Evolutionary conservation across 805 yeast genomes (phyloP).

Genomic region (Starmera quercuum): DNA sequence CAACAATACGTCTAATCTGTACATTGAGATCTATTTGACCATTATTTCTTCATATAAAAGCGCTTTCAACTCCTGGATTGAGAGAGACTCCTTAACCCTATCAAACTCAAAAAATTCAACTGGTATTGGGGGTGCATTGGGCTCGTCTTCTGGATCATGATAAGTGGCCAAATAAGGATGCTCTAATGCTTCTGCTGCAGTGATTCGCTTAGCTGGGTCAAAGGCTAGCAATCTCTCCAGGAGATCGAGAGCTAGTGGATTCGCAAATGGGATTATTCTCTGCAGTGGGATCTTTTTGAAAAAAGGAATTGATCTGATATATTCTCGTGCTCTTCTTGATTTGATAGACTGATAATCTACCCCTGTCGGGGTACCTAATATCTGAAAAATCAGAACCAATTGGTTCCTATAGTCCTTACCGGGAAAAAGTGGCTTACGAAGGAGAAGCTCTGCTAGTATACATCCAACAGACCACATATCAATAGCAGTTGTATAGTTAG

Average conservation of each 20-base stretch:
- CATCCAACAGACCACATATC: conserved; percentile 98
- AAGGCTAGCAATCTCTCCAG: conserved; percentile 67
- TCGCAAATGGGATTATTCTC: conserved; percentile 38
- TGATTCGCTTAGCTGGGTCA: conserved; percentile 75
- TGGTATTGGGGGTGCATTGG: conserved; percentile 74
- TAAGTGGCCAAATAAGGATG: conserved; percentile 86
- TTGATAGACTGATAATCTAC: conserved; percentile 72
- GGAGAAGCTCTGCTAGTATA: conserved; percentile 82
- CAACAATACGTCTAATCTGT: too few species aligned
- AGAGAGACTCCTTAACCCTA: conserved; percentile 68
- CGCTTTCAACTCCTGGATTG: conserved; percentile 67
- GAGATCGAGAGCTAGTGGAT: conserved; percentile 63
- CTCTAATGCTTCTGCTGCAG: conserved; percentile 74
- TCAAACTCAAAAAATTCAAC: conserved; percentile 89
- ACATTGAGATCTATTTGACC: conserved; percentile 18
- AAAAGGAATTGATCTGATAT: conserved; percentile 72
- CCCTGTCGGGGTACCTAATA: conserved; percentile 80
- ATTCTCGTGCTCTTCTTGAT: conserved; percentile 81
- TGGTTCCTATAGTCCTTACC: conserved; percentile 94
- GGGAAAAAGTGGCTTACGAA: conserved; percentile 84
- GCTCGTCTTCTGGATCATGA: conserved; percentile 94
- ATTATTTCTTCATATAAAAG: conserved; percentile 77
- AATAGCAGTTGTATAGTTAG: conserved; percentile 88
- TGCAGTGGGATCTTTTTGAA: conserved; percentile 51
- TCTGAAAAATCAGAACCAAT: conserved; percentile 72